Percentiles rank a stretch among this genome's conserved stretches.
Conservation (phyloP, 2,329 filamentous ascomycete genomes). For the Hypoxylon sp. region DNA sequence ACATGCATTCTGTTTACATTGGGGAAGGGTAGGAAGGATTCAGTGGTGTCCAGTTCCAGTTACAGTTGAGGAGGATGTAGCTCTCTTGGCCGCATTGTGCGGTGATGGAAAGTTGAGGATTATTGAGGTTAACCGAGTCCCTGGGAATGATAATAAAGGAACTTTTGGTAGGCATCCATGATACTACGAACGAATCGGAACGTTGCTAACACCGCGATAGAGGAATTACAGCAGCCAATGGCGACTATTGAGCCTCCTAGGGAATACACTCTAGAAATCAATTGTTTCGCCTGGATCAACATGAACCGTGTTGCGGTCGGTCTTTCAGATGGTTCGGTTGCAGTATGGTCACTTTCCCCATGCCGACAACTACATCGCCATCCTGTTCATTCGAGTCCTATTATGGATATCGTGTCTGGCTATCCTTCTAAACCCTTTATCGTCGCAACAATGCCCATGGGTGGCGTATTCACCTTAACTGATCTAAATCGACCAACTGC, state of each 20-base stretch:
- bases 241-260: conserved; percentile 62
- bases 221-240: conserved; percentile 62
- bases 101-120: conserved; percentile 67
- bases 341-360: conserved; percentile 70
- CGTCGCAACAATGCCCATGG: conserved; percentile 69
- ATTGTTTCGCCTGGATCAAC: conserved; percentile 69
- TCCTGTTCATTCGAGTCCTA: conserved; percentile 67
- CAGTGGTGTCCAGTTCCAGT: conserved; percentile 68
- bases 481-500: conserved; percentile 68
- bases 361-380: conserved; percentile 65
- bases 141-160: conserved; percentile 49
- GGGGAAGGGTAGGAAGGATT: conserved; percentile 66
- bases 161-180: conserved; percentile 59
- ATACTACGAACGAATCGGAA: conserved; percentile 3
- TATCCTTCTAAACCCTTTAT: conserved; percentile 71
- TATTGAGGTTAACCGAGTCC: conserved; percentile 58
- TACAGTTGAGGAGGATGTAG: conserved; percentile 51
- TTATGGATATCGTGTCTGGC: conserved; percentile 69
- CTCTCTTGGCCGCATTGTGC: conserved; percentile 66
- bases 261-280: conserved; percentile 66
- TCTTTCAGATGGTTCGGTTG: conserved; percentile 70
- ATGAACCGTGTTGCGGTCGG: conserved; percentile 69
- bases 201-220: conserved; percentile 55
- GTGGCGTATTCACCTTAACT: conserved; percentile 67
- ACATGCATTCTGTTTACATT: conserved; percentile 64